Evolutionary conservation across 2,329 filamentous ascomycete species (phyloP).

Genomic region (Epichloe sylvatica): DNA sequence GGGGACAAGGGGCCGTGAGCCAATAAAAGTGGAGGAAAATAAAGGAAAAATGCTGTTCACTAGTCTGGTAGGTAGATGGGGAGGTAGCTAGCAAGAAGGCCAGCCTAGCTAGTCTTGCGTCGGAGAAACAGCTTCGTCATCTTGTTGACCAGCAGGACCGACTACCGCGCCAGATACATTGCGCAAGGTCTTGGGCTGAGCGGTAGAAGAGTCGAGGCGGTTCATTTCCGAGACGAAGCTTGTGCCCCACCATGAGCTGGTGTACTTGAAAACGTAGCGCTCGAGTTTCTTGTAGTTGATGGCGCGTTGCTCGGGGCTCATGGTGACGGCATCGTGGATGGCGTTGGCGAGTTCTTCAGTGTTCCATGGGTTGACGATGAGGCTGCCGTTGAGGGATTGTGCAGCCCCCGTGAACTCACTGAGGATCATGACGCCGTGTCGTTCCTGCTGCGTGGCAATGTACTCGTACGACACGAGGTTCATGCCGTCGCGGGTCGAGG

Average conservation of each 20-base stretch:
- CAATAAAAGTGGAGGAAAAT: too few species aligned
- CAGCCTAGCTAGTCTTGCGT: background rate
- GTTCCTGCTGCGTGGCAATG: constrained; percentile 81
- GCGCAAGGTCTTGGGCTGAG: constrained; percentile 25
- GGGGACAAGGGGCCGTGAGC: too few species aligned
- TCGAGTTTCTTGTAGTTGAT: constrained; percentile 84
- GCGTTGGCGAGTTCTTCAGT: constrained; percentile 88
- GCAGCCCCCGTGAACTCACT: constrained; percentile 95
- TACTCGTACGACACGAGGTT: constrained; percentile 98
- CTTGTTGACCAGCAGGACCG: constrained; percentile 7
- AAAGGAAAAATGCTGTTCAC: background rate
- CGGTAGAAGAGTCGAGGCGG: constrained; percentile 29
- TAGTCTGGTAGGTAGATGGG: too few species aligned
- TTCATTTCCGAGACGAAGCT: constrained; percentile 78
- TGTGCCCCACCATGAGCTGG: constrained; percentile 91
- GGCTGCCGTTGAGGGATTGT: constrained; percentile 80
- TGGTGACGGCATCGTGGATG: constrained; percentile 92
- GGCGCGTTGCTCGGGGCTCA: constrained; percentile 76
- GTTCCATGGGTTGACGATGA: constrained; percentile 98
- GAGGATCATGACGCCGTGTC: constrained; percentile 85
- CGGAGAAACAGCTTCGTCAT: constrained; percentile 4
- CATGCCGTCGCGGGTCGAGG: constrained; percentile 96
- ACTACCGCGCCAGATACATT: constrained; percentile 28
- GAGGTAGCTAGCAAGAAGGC: background rate
- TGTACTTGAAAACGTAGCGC: constrained; percentile 95